Conservation (phyloP, 202 grass and related monocot genomes). For the Miscanthus sacchariflorus region DNA sequence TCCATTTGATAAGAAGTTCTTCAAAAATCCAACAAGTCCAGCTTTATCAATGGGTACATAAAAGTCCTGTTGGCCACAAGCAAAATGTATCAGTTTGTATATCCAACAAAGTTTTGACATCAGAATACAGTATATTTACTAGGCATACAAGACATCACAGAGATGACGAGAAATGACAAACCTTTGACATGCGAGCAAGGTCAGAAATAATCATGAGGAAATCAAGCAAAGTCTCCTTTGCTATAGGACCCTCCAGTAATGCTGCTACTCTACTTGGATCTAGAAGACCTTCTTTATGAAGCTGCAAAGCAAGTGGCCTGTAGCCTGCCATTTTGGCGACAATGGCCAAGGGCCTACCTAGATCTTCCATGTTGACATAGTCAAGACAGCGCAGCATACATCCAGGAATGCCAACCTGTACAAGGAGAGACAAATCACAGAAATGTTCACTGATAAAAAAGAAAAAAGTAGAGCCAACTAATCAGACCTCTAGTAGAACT, state of each 20-base stretch:
- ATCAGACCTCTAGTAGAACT: constrained; percentile 74
- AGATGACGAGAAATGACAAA: constrained; percentile 45
- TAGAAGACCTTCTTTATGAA: constrained; percentile 88
- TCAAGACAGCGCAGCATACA: constrained; percentile 75
- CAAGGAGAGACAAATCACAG: constrained; percentile 32
- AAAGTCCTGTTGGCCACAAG: constrained; percentile 68
- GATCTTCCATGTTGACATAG: constrained; percentile 72
- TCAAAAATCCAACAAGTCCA: constrained; percentile 75
- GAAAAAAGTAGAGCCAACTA: constrained; percentile 13
- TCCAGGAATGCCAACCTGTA: constrained; percentile 76
- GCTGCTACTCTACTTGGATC: constrained; percentile 66
- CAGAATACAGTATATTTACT: constrained; percentile 8
- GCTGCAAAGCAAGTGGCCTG: constrained; percentile 70
- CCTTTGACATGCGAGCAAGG: constrained; percentile 99
- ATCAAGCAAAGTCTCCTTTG: constrained; percentile 81
- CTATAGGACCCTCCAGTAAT: constrained; percentile 62
- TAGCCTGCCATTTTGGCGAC: constrained; percentile 97
- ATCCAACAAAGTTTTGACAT: constrained; percentile 14
- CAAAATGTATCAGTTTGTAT: constrained; percentile 37
- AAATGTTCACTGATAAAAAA: constrained; percentile 29
- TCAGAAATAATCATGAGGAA: constrained; percentile 99
- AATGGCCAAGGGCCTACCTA: constrained; percentile 81
- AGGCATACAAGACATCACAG: constrained; percentile 19
- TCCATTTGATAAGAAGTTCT: constrained; percentile 66
- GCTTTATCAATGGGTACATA: constrained; percentile 87